Evolutionary conservation across 1,284 basidiomycete species (phyloP).

Genomic region (Inonotus hispidus): DNA sequence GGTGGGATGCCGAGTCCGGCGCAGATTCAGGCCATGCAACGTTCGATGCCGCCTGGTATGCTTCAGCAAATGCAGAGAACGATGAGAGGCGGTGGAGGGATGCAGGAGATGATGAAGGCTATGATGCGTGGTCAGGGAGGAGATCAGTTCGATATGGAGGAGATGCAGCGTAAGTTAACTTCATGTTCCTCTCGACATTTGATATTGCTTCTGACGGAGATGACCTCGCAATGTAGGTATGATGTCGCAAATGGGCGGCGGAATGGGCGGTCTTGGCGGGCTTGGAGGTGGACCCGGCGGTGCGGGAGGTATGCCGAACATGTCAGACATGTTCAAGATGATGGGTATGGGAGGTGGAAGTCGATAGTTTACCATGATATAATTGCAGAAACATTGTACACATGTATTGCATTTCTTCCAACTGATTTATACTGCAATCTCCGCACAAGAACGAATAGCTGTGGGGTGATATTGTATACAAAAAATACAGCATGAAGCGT

Average conservation of each 20-base stretch:
- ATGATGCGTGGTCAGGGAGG: conserved; percentile 91
- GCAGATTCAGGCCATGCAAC: conserved; percentile 92
- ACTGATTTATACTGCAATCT: background rate
- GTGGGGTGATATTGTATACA: too few relatives aligned
- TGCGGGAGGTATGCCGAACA: conserved; percentile 52
- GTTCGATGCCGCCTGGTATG: conserved; percentile 86
- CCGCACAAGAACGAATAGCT: background rate
- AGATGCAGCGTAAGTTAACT: conserved; percentile 70
- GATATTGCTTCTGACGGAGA: conserved; percentile 1
- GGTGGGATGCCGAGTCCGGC: conserved; percentile 85
- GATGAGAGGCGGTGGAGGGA: conserved; percentile 78
- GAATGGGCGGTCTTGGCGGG: conserved; percentile 53
- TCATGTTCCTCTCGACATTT: conserved; percentile 1
- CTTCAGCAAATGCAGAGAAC: conserved; percentile 80
- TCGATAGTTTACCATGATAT: conserved; percentile 25
- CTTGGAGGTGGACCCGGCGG: conserved; percentile 30
- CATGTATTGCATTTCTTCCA: conserved; percentile 4
- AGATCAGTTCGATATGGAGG: conserved; percentile 78
- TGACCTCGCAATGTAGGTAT: conserved; percentile 45
- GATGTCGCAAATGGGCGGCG: conserved; percentile 82
- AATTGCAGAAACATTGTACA: conserved; percentile 19
- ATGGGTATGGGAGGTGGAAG: conserved; percentile 65
- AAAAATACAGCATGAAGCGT: too few relatives aligned
- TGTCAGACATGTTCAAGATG: conserved; percentile 79
- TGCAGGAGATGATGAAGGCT: conserved; percentile 94